phyloP scores from a whole-genome alignment of 148 eudicot species.

The Hydrangea macrophylla region DNA sequence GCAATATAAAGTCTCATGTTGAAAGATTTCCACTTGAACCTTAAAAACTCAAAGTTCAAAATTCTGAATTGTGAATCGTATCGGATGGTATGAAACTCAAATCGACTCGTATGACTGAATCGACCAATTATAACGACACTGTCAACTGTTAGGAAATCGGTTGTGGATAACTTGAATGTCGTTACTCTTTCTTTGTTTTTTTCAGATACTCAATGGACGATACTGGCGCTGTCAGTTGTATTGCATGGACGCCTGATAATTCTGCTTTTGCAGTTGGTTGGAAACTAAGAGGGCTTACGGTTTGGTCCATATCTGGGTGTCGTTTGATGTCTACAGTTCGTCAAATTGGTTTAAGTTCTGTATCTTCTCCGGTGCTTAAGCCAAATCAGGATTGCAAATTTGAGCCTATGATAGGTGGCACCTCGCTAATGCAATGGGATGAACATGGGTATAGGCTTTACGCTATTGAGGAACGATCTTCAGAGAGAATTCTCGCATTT shows the following conservation, averaged over 20 bases:
- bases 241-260: slow-evolving; percentile 97
- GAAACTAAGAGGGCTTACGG: slow-evolving; percentile 90
- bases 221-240: slow-evolving; percentile 90
- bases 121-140: no score
- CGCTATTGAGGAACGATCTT: slow-evolving; percentile 77
- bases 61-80: no score
- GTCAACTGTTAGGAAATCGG: neutral
- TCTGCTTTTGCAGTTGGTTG: slow-evolving; percentile 99
- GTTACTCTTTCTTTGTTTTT: slow-evolving; percentile 14
- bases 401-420: slow-evolving; percentile 91
- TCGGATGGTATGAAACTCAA: no score
- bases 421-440: slow-evolving; percentile 92
- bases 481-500: slow-evolving; percentile 86
- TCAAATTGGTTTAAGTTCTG: slow-evolving; percentile 79
- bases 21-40: no score
- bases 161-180: slow-evolving; percentile 8
- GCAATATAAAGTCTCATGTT: no score
- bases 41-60: no score
- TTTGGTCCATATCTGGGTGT: slow-evolving; percentile 99
- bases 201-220: slow-evolving; percentile 81
- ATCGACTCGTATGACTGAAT: no score
- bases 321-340: slow-evolving; percentile 97
- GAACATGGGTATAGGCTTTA: slow-evolving; percentile 93
- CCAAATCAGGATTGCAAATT: slow-evolving; percentile 62
- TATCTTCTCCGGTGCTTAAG: slow-evolving; percentile 83